Conservation (phyloP, 495 filamentous ascomycete genomes). For the Trichoderma erinaceum region DNA sequence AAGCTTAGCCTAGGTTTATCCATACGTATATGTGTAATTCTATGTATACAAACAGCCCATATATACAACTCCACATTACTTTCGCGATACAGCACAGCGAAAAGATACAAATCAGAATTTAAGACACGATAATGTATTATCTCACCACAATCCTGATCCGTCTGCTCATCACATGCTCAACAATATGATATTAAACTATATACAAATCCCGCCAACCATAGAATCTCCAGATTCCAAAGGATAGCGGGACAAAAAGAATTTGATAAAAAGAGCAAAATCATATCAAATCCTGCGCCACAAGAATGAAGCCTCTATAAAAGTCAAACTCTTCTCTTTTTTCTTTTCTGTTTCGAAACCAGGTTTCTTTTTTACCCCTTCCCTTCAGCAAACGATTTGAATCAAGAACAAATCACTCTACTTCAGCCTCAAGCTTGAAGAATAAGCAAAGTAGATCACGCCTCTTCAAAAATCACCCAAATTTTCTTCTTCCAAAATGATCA, state of each 20-base stretch:
- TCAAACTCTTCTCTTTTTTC: neutral
- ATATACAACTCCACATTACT: too few relatives aligned
- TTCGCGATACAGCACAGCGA: too few relatives aligned
- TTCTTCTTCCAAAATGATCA: neutral
- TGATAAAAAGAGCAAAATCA: neutral
- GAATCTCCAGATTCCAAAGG: neutral
- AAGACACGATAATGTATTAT: neutral
- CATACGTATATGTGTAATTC: too few relatives aligned
- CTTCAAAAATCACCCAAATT: neutral
- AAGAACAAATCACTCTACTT: neutral
- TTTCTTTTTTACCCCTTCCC: neutral
- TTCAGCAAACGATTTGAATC: neutral
- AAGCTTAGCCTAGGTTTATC: too few relatives aligned
- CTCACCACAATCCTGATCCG: neutral
- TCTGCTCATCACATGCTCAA: neutral
- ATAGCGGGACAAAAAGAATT: neutral
- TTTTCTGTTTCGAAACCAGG: neutral
- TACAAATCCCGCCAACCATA: neutral
- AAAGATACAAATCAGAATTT: too few relatives aligned
- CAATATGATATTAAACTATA: neutral
- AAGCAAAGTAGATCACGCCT: neutral
- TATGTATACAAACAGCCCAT: too few relatives aligned
- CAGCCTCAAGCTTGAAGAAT: neutral
- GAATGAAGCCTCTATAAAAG: conserved; percentile 2
- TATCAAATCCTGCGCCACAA: neutral